phyloP scores from a whole-genome alignment of 805 yeast genomes.

The Ogataea nonfermentans region DNA sequence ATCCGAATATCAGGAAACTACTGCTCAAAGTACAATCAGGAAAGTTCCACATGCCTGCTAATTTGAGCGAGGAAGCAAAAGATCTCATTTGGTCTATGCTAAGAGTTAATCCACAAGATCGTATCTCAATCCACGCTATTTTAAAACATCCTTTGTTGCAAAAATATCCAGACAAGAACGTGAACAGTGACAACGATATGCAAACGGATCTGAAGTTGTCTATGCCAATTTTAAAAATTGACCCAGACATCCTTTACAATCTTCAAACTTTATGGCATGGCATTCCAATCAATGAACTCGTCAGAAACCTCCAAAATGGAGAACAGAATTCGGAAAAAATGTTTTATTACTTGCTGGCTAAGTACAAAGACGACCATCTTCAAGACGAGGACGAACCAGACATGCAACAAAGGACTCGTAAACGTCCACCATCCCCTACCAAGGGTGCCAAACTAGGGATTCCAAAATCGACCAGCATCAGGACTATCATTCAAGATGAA shows the following conservation, averaged over 20 bases:
- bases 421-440: conserved; percentile 12
- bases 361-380: conserved; percentile 32
- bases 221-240: conserved; percentile 36
- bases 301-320: conserved; percentile 26
- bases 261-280: conserved; percentile 59
- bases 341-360: conserved; percentile 35
- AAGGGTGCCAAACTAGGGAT: conserved; percentile 14
- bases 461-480: conserved; percentile 33
- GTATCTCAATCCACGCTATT: conserved; percentile 69
- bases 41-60: conserved; percentile 66
- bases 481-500: conserved; percentile 35
- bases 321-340: conserved; percentile 35
- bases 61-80: conserved; percentile 61
- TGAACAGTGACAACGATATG: background rate
- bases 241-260: conserved; percentile 50
- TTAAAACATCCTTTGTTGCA: conserved; percentile 53
- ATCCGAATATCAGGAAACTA: conserved; percentile 70
- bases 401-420: conserved; percentile 3
- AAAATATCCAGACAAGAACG: conserved; percentile 49
- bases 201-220: conserved; percentile 27
- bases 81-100: conserved; percentile 65
- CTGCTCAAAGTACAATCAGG: conserved; percentile 77
- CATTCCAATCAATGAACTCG: conserved; percentile 37
- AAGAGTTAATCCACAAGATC: conserved; percentile 64
- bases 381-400: conserved; percentile 7